Percentiles rank a stretch among this genome's conserved stretches.
phyloP scores from a whole-genome alignment of 164 flowering plant genomes.

The Liriodendron chinense region DNA sequence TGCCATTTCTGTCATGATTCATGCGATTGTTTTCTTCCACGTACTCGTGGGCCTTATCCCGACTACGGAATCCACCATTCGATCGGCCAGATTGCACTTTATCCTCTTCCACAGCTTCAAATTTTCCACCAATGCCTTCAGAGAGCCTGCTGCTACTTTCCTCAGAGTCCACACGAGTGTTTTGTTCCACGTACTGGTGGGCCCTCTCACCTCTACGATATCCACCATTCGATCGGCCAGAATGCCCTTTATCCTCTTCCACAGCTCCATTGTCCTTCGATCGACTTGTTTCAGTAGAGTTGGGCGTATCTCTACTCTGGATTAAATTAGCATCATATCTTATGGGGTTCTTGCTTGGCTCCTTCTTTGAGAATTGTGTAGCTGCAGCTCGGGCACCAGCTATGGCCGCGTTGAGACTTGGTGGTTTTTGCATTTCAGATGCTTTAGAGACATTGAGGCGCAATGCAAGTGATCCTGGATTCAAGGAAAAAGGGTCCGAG shows the following conservation, averaged over 20 bases:
- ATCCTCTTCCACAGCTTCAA: no score
- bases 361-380: slow-evolving; percentile 61
- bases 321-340: slow-evolving; percentile 6
- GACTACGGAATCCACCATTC: no score
- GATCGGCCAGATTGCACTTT: no score
- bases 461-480: slow-evolving; percentile 62
- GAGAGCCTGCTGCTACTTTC: slow-evolving; percentile 12
- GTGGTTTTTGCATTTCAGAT: slow-evolving; percentile 38
- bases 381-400: slow-evolving; percentile 90
- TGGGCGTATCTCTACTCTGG: not conserved
- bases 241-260: slow-evolving; percentile 10
- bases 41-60: not conserved
- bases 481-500: slow-evolving; percentile 58
- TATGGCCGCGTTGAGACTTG: slow-evolving; percentile 60
- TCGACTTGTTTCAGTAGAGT: slow-evolving; percentile 18
- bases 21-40: not conserved
- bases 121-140: slow-evolving; percentile 7
- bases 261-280: slow-evolving; percentile 5
- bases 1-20: not conserved
- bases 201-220: not conserved
- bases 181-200: slow-evolving; percentile 2
- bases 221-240: slow-evolving; percentile 4
- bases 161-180: not conserved
- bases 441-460: slow-evolving; percentile 18
- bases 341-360: slow-evolving; percentile 1